These are phyloP conservation scores for Harrya chromipes DNA, from an alignment of 768 basidiomycete species.

Conservation along the genomic window DNA sequence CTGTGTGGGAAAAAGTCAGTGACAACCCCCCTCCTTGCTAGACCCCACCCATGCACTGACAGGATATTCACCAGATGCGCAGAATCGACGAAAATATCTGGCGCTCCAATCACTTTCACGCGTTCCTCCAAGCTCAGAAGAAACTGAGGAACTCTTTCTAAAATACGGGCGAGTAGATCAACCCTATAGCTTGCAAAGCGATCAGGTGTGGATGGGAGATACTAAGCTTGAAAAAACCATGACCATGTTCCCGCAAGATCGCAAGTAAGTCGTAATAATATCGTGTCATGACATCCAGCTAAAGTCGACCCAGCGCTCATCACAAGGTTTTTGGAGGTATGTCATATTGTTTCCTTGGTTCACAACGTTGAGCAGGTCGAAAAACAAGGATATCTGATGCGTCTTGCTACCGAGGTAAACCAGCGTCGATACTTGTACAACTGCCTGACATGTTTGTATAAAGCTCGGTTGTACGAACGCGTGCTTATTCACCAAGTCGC, in stretches of 20 bases:
- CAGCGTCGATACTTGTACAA: not conserved
- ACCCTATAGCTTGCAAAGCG: constrained; percentile 23
- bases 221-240: constrained; percentile 65
- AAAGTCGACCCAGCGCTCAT: constrained; percentile 51
- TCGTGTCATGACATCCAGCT: not conserved
- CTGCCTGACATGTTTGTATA: not conserved
- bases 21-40: not conserved
- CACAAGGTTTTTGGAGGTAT: constrained; percentile 80
- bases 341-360: not conserved
- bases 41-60: not conserved
- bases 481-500: constrained; percentile 62
- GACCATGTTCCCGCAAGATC: constrained; percentile 84
- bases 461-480: constrained; percentile 75
- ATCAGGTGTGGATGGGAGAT: constrained; percentile 73
- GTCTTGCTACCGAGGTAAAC: constrained; percentile 68
- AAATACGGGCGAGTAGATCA: constrained; percentile 46
- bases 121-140: constrained; percentile 69
- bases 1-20: constrained; percentile 65
- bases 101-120: constrained; percentile 61
- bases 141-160: constrained; percentile 67
- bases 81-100: constrained; percentile 50
- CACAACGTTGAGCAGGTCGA: not conserved
- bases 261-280: constrained; percentile 55
- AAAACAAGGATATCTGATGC: constrained; percentile 48
- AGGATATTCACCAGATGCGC: constrained; percentile 45